phyloP scores from a whole-genome alignment of 495 filamentous ascomycete species.

The Trypethelium eluteriae region DNA sequence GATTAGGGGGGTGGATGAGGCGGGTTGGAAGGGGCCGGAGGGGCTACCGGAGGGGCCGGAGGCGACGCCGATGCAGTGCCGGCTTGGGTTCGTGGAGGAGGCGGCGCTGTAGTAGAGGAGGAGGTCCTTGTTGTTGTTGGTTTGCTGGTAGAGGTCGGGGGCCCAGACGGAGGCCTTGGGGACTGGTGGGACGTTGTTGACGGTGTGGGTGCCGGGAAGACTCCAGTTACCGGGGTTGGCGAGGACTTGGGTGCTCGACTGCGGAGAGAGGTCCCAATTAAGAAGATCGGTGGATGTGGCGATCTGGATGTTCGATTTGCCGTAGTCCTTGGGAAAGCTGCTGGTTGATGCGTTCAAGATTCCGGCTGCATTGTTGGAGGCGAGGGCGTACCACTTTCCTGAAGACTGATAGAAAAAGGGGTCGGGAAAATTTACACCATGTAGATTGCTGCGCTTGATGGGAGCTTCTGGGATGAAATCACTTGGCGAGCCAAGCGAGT shows the following conservation, averaged over 20 bases:
- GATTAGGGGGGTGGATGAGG: constrained; percentile 15
- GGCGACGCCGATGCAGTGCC: constrained; percentile 31
- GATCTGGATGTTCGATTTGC: constrained; percentile 27
- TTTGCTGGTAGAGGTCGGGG: constrained; percentile 19
- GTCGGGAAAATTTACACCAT: constrained; percentile 28
- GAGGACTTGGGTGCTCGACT: constrained; percentile 19
- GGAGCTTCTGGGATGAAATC: constrained; percentile 1
- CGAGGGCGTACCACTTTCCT: constrained; percentile 26
- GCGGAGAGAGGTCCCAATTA: constrained; percentile 18
- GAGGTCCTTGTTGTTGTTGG: constrained; percentile 17
- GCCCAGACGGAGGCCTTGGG: constrained; percentile 27
- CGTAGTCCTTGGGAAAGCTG: constrained; percentile 20
- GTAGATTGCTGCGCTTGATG: not conserved
- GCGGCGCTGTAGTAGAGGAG: constrained; percentile 30
- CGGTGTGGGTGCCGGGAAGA: constrained; percentile 12
- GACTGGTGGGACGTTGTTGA: constrained; percentile 11
- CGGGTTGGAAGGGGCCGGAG: constrained; percentile 27
- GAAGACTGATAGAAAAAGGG: constrained; percentile 24
- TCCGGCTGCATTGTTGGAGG: constrained; percentile 29
- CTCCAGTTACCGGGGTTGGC: constrained; percentile 22
- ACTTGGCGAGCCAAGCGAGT: not conserved
- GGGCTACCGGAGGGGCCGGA: constrained; percentile 17
- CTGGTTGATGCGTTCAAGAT: constrained; percentile 19
- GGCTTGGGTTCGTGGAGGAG: constrained; percentile 13
- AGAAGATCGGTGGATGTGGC: constrained; percentile 26